A percentile compares a stretch with the other conserved stretches of the same genome.
phyloP scores from a whole-genome alignment of 345 rosid species.

The Excoecaria cochinchinensis region DNA sequence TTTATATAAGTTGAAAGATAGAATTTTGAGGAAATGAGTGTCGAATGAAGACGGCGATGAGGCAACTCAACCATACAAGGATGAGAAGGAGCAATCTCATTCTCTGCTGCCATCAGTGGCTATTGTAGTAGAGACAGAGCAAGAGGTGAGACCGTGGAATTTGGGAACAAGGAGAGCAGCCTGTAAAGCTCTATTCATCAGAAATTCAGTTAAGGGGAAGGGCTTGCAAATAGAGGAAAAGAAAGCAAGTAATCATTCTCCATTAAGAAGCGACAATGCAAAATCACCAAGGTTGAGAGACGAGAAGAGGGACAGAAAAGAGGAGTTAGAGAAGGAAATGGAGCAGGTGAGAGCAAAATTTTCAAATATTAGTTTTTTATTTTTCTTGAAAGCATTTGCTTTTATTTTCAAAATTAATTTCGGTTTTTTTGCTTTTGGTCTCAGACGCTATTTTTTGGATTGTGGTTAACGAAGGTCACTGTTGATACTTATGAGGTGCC shows the following conservation, averaged over 20 bases:
- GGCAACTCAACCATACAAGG: not conserved
- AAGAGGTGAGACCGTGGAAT: slow-evolving; percentile 56
- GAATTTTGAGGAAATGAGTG: slow-evolving; percentile 18
- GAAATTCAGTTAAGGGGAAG: slow-evolving; percentile 14
- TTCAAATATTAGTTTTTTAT: not conserved
- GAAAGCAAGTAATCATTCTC: slow-evolving; percentile 22
- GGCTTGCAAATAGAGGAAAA: slow-evolving; percentile 23
- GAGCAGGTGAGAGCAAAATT: too few species aligned
- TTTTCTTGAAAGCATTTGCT: not conserved
- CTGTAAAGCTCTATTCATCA: slow-evolving; percentile 45
- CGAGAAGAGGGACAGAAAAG: slow-evolving; percentile 18
- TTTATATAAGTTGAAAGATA: slow-evolving; percentile 38
- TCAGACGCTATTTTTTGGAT: slow-evolving; percentile 66
- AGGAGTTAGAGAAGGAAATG: slow-evolving; percentile 3
- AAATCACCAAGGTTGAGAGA: not conserved
- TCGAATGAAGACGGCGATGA: slow-evolving; percentile 10
- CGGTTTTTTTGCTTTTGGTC: slow-evolving; percentile 7
- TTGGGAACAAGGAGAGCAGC: slow-evolving; percentile 67
- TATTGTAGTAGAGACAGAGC: not conserved
- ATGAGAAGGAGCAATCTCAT: slow-evolving; percentile 5
- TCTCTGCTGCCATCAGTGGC: not conserved
- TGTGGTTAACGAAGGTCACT: slow-evolving; percentile 62
- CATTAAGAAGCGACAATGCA: slow-evolving; percentile 32
- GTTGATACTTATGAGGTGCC: slow-evolving; percentile 65
- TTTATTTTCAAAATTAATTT: not conserved